Evolutionary conservation across 164 flowering plant species (phyloP).

Genomic region (Tinospora cordifolia): DNA sequence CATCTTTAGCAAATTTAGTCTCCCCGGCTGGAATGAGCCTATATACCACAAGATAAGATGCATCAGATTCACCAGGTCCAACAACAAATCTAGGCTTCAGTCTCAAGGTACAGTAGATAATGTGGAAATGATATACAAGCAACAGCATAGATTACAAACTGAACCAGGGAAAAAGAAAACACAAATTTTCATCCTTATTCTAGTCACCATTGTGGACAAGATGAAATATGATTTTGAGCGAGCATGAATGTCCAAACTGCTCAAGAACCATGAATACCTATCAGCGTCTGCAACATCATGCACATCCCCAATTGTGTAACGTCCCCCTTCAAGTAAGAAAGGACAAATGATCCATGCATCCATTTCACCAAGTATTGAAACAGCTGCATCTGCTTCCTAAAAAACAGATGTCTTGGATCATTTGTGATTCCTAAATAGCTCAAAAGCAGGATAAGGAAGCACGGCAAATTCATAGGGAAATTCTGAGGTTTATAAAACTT

Average conservation of each 20-base stretch:
- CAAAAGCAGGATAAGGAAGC: neutral
- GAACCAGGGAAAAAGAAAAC: neutral
- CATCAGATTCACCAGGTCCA: neutral
- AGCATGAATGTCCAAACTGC: neutral
- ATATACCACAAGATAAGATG: neutral
- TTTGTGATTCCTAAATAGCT: neutral
- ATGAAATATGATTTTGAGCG: neutral
- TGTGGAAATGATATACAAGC: neutral
- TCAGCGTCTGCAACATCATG: constrained; percentile 92
- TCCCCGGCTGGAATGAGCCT: constrained; percentile 98
- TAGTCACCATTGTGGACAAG: neutral
- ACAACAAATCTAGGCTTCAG: neutral
- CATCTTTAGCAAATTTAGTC: constrained; percentile 98
- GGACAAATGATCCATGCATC: constrained; percentile 99
- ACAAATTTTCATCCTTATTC: neutral
- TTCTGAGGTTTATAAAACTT: constrained; percentile 21
- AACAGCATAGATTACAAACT: neutral
- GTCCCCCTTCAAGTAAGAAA: constrained; percentile 97
- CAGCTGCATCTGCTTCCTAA: constrained; percentile 95
- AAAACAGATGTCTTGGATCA: constrained; percentile 2
- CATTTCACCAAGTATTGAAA: constrained; percentile 83
- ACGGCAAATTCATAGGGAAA: neutral
- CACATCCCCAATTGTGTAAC: constrained; percentile 77
- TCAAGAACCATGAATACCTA: constrained; percentile 32
- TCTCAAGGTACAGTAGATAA: neutral